Conservation (phyloP, 345 rosid genomes). For the Geranium rotundifolium region DNA sequence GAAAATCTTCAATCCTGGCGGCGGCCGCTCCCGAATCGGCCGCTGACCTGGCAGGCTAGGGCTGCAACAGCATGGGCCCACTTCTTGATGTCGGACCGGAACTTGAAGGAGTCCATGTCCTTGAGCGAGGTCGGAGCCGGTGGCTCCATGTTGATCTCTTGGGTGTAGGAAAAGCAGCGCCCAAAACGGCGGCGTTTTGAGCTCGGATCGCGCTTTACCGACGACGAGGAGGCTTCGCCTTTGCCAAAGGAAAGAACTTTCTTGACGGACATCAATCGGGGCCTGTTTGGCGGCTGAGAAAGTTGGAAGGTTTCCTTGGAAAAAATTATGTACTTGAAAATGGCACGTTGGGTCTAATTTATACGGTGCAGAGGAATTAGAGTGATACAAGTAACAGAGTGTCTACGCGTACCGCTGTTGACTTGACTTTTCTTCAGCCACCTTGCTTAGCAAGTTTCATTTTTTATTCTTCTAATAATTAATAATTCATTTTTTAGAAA, state of each 20-base stretch:
- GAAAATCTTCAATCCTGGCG: background rate
- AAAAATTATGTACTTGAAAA: background rate
- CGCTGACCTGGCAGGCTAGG: conserved; percentile 75
- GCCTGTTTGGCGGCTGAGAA: no score
- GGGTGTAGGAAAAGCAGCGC: conserved; percentile 30
- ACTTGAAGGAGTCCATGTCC: conserved; percentile 47
- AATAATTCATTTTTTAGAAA: no score
- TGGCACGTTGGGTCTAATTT: background rate
- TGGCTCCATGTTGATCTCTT: conserved; percentile 32
- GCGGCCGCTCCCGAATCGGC: conserved; percentile 19
- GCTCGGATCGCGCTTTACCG: background rate
- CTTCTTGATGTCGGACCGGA: conserved; percentile 57
- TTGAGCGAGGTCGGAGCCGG: conserved; percentile 29
- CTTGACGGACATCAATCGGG: conserved; percentile 36
- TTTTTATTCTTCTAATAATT: no score
- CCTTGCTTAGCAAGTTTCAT: background rate
- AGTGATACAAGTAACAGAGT: background rate
- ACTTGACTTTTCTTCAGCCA: background rate
- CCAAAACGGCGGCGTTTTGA: conserved; percentile 13
- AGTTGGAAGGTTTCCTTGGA: background rate
- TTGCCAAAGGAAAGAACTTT: conserved; percentile 8
- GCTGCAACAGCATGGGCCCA: conserved; percentile 81
- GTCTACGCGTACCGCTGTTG: background rate
- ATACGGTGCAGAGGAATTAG: background rate
- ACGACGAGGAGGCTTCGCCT: background rate